Conservation (phyloP, 164 flowering plant genomes). For the Cinnamomum micranthum region DNA sequence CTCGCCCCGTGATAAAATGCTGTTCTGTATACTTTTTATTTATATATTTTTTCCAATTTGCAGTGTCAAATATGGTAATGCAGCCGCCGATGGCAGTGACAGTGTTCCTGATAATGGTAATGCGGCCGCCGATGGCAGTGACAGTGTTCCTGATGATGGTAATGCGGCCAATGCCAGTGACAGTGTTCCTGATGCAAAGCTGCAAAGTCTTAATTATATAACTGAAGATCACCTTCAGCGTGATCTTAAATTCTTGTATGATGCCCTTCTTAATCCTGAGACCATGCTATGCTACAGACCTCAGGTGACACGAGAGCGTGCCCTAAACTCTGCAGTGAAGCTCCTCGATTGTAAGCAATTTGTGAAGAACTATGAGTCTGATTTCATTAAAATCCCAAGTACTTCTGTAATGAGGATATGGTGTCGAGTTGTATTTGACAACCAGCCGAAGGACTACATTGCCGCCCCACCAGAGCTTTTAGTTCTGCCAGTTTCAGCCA, state of each 20-base stretch:
- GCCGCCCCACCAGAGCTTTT: constrained; percentile 61
- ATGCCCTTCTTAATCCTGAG: constrained; percentile 44
- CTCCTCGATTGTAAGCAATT: constrained; percentile 87
- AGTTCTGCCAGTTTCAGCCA: constrained; percentile 41
- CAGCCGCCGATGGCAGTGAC: background rate
- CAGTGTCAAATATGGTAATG: constrained; percentile 43
- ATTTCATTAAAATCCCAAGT: constrained; percentile 1
- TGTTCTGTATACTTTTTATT: too few relatives aligned
- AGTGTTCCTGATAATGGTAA: constrained; percentile 1
- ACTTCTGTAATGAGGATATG: constrained; percentile 20
- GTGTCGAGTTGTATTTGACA: constrained; percentile 48
- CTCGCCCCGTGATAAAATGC: background rate
- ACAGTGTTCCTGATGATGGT: background rate
- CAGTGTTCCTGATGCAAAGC: background rate
- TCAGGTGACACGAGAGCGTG: constrained; percentile 20
- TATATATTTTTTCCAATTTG: background rate
- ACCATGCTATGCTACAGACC: constrained; percentile 35
- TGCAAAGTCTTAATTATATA: constrained; percentile 16
- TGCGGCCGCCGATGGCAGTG: background rate
- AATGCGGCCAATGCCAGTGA: background rate
- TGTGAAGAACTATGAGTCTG: constrained; percentile 52
- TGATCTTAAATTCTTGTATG: constrained; percentile 48
- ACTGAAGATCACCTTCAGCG: constrained; percentile 36
- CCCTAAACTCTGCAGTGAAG: constrained; percentile 37
- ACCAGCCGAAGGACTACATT: constrained; percentile 29